These are phyloP conservation scores for Ustilago cynodontis DNA, from an alignment of 1,284 basidiomycete species.

Conservation along the genomic window DNA sequence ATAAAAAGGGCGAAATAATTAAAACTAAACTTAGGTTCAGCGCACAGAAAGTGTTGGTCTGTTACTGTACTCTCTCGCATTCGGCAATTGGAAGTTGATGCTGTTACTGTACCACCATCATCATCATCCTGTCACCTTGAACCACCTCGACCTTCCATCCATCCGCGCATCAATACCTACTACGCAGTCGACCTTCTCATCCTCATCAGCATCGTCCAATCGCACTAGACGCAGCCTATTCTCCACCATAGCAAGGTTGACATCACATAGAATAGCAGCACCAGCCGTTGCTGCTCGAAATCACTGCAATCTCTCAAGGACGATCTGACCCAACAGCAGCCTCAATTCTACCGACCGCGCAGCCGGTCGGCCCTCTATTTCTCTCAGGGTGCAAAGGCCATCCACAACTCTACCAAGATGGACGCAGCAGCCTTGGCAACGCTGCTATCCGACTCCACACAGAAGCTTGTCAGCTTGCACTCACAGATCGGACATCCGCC, in stretches of 20 bases:
- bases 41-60: constrained; percentile 21
- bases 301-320: too few species aligned
- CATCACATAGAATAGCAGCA: not conserved
- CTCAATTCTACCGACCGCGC: not conserved
- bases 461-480: constrained; percentile 56
- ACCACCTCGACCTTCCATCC: not conserved
- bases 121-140: not conserved
- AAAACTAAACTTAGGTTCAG: constrained; percentile 6
- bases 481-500: constrained; percentile 61
- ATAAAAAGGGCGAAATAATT: not conserved
- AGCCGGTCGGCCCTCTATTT: not conserved
- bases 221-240: not conserved
- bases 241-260: too few species aligned
- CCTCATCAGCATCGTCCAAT: not conserved
- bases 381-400: constrained; percentile 14
- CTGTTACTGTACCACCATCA: not conserved
- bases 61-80: constrained; percentile 3
- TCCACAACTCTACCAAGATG: constrained; percentile 36
- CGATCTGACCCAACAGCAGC: too few species aligned
- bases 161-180: not conserved
- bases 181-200: not conserved
- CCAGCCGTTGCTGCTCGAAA: not conserved
- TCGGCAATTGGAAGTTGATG: constrained; percentile 14
- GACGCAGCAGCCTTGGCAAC: constrained; percentile 58
- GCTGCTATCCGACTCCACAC: constrained; percentile 59